These are phyloP conservation scores for Dryas alaskensis DNA, from an alignment of 306 rosid species.

Conservation along the genomic window DNA sequence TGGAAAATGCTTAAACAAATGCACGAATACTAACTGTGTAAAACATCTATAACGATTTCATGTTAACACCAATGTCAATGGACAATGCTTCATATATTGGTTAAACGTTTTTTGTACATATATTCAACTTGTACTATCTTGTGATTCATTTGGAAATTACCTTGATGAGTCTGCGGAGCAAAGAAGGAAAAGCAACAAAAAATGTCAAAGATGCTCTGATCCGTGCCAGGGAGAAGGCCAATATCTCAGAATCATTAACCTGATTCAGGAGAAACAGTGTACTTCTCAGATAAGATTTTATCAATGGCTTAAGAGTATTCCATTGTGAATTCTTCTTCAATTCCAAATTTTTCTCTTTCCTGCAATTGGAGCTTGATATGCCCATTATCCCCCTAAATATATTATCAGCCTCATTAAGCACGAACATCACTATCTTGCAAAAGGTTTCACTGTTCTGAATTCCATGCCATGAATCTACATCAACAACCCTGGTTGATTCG, in stretches of 20 bases:
- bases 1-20: not conserved
- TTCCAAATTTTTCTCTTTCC: constrained; percentile 62
- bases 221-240: constrained; percentile 55
- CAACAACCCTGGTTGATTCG: constrained; percentile 33
- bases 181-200: constrained; percentile 65
- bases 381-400: constrained; percentile 61
- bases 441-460: constrained; percentile 56
- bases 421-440: constrained; percentile 57
- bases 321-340: constrained; percentile 60
- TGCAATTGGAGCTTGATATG: constrained; percentile 46
- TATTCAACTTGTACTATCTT: constrained; percentile 17
- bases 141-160: constrained; percentile 40
- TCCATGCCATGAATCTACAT: constrained; percentile 34
- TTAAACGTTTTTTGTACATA: no score
- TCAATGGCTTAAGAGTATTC: constrained; percentile 55
- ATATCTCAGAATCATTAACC: constrained; percentile 64
- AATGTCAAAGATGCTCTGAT: constrained; percentile 62
- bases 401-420: constrained; percentile 67
- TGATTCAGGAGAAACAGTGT: constrained; percentile 71
- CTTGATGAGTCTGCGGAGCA: constrained; percentile 62
- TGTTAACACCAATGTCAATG: not conserved
- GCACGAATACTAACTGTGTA: not conserved
- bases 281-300: constrained; percentile 79
- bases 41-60: not conserved
- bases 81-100: not conserved